Evolutionary conservation across 306 rosid genomes (phyloP).

Genomic region (Sophora flavescens): DNA sequence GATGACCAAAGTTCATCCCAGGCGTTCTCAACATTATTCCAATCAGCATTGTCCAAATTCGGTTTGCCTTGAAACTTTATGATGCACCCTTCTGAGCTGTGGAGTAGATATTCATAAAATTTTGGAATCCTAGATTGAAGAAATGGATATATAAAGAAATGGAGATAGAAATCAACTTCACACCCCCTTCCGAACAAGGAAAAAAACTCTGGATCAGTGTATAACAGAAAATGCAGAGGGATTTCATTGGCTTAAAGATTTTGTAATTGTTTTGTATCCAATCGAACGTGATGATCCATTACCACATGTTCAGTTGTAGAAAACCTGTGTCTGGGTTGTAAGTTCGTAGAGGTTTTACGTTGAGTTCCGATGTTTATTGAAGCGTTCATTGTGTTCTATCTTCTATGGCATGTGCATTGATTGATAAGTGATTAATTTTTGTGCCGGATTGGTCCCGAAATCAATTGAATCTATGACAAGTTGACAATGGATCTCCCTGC

Average conservation of each 20-base stretch:
- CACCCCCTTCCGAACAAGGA: neutral
- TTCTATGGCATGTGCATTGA: constrained; percentile 21
- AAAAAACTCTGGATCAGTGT: constrained; percentile 8
- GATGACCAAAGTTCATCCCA: constrained; percentile 83
- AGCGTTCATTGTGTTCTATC: constrained; percentile 31
- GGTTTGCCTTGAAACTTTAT: constrained; percentile 60
- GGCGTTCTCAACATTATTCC: constrained; percentile 78
- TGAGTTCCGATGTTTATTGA: constrained; percentile 35
- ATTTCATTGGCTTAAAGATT: constrained; percentile 46
- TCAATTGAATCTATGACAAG: neutral
- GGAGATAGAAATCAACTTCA: constrained; percentile 33
- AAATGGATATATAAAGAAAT: constrained; percentile 38
- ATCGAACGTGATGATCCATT: constrained; percentile 21
- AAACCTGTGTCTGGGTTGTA: constrained; percentile 41
- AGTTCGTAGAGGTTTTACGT: constrained; percentile 40
- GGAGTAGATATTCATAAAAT: constrained; percentile 37
- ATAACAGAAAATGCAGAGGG: constrained; percentile 40
- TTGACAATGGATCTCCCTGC: neutral
- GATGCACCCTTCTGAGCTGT: constrained; percentile 38
- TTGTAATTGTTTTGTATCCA: constrained; percentile 45
- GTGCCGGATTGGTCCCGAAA: constrained; percentile 24
- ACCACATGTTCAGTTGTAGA: constrained; percentile 36
- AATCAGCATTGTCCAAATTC: constrained; percentile 87
- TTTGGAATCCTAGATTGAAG: constrained; percentile 44
- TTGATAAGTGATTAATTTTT: constrained; percentile 22